Evolutionary conservation across 148 eudicot species (phyloP), one percentile per base, ranked within the genome.

Genomic region (Cornus suecica): DNA sequence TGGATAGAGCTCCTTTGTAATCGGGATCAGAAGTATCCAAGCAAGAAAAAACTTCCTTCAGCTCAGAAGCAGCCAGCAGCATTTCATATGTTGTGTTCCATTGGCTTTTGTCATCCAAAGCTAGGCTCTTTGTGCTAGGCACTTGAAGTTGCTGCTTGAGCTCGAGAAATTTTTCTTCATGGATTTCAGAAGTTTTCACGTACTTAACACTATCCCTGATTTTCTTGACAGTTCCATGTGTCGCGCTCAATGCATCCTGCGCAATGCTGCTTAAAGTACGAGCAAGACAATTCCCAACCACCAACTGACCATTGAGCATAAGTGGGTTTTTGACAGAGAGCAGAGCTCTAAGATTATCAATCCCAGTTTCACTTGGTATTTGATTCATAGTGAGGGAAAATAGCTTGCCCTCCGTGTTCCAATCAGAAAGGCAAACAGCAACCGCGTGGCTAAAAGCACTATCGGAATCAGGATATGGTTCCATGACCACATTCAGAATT

Each of bases 51-150:
- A 91, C 93, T 73, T 91, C 92, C 82, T 86, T 91, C 67, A 90
- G 76, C 75, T 91, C 98, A 1, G 90, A 82, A 26, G 98, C 97
- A 66, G 97, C 92, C 77, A 86, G 69, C 56, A 94, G 78, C 98
- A 94, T 94, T 63, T 94, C 93, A 23, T 91, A 94, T 22, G 98
- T 91, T 0, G 97, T 91, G 86, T 91, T 83, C 98, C 98, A 94
- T 22, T 78, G 78, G 11, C 89, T 85, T 45, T 68, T 71, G 66
- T 91, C 90, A 75, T 94, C 98, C 23, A 94, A 86, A 24, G 79
- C 74, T 28, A 94, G 85, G 26, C 25, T 69, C 80, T 85, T 90
- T 27, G 85, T 77, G 74, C 88, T 86, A 0, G 97, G 91, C 2
- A 94, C 94, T 73, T 86, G 98, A 72, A 94, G 94, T 62, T 87